These are phyloP conservation scores for Stipa capillata DNA, from an alignment of 176 grass and related monocot genomes.

Conservation along the genomic window DNA sequence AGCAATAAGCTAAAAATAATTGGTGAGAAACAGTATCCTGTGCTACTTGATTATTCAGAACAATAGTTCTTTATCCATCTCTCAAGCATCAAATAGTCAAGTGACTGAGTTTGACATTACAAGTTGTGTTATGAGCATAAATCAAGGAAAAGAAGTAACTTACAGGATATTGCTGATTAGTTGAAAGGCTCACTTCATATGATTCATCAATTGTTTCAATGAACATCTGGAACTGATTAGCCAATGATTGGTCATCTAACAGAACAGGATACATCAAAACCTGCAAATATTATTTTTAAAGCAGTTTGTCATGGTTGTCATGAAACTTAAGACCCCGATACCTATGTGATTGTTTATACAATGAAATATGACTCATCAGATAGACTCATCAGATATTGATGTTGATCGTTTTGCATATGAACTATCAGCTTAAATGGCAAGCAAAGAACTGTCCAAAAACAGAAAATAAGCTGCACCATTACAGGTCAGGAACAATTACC, in stretches of 20 bases:
- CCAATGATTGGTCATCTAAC: slow-evolving; percentile 68
- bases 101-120: background rate
- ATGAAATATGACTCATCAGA: slow-evolving; percentile 2
- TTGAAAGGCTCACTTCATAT: slow-evolving; percentile 76
- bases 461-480: background rate
- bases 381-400: background rate
- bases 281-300: slow-evolving; percentile 41
- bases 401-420: background rate
- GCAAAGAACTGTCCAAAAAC: background rate
- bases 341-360: background rate
- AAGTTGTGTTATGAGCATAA: background rate
- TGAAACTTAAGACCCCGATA: background rate
- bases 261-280: slow-evolving; percentile 79
- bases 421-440: slow-evolving; percentile 5
- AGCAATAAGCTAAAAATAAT: background rate
- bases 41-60: background rate
- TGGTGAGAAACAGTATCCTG: background rate
- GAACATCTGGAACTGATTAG: slow-evolving; percentile 82
- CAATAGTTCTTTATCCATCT: background rate
- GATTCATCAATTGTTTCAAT: slow-evolving; percentile 84
- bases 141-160: slow-evolving; percentile 8
- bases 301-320: background rate
- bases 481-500: background rate
- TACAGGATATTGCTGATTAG: slow-evolving; percentile 94
- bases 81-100: background rate